Base-by-base conservation (phyloP, 768 basidiomycete species). In the Xerocomus potaroensis region DNA sequence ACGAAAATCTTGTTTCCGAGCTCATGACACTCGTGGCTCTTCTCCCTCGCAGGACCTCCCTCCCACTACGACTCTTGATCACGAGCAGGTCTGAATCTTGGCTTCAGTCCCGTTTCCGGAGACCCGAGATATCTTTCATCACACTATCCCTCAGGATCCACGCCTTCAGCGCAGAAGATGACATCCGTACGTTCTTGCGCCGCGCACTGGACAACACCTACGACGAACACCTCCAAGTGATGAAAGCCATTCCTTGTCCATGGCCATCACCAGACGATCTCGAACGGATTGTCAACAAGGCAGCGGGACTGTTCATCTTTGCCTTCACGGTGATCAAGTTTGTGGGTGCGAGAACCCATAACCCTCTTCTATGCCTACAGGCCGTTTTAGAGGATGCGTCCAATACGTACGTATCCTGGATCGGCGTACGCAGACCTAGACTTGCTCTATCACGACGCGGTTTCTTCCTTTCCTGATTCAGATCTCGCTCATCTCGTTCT, bases 291-390 rank as follows among this genome's bases (percentile, higher is more conserved):
- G 54, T 64, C 10, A 23, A 46, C 5, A 54, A 55, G 27, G 47
- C 62, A 0, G 49, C 51, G 0, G 57, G 63, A 1, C 51, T 63
- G 9, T 66, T 66, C 37, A 59, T 63, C 9, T 62, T 62, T 37
- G 54, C 63, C 2, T 30, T 63, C 19, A 62, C 64, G 1, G 58
- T 64, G 6, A 43, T 60, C 40, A 59, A 59, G 36, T 65, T 59
- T 33, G 51, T 64, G 8, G 60, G 53, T 18, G 49, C 48, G n/a
- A 39, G 46, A 19, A 42, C 55, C 3, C 53, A 60, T 36, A 50
- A 58, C 39, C 56, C 56, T 18, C n/a, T 43, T 16, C 15, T 39
- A n/a, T 50, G 56, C 22, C 50, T 57, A 21, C 50, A 53, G 43
- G 45, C 40, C 7, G 38, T 52, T 14, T 22, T 57, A 24, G 50